Percentiles rank a stretch among this genome's conserved stretches.
Evolutionary conservation across 306 rosid species (phyloP).

Genomic region (Psophocarpus tetragonolobus): DNA sequence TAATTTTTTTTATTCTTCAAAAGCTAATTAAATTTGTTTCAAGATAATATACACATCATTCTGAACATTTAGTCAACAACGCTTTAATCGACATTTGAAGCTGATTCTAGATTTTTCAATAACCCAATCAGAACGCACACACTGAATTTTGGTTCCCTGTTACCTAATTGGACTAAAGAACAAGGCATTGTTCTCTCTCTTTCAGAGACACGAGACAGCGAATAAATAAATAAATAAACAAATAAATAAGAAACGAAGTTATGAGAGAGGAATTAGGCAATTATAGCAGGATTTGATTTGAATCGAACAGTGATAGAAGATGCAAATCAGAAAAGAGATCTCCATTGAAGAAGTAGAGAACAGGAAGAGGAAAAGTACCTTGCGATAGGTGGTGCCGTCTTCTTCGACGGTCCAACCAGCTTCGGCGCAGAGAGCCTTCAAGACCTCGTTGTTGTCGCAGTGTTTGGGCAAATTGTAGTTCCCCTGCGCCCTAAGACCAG

Average conservation of each 20-base stretch:
- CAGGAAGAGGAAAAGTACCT: constrained; percentile 41
- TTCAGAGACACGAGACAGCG: background rate
- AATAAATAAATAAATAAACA: constrained; percentile 26
- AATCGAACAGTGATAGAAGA: background rate
- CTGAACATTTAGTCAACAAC: no score
- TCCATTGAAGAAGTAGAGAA: background rate
- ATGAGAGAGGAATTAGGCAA: background rate
- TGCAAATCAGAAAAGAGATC: constrained; percentile 21
- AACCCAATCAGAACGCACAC: no score
- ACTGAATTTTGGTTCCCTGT: no score
- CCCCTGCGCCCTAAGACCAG: constrained; percentile 86
- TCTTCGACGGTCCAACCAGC: constrained; percentile 99
- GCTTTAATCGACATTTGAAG: no score
- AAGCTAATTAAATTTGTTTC: no score
- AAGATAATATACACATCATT: no score
- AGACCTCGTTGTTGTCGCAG: constrained; percentile 88
- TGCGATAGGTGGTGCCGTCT: constrained; percentile 91
- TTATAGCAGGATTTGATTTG: background rate
- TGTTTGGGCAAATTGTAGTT: constrained; percentile 88
- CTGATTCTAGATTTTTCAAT: no score
- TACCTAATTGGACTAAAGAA: constrained; percentile 4
- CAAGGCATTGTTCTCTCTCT: background rate
- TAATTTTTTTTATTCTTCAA: no score
- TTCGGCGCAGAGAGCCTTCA: constrained; percentile 82
- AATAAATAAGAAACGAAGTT: background rate